These are phyloP conservation scores for Biscogniauxia sp. DNA, from an alignment of 2,329 filamentous ascomycete species.

Conservation along the genomic window DNA sequence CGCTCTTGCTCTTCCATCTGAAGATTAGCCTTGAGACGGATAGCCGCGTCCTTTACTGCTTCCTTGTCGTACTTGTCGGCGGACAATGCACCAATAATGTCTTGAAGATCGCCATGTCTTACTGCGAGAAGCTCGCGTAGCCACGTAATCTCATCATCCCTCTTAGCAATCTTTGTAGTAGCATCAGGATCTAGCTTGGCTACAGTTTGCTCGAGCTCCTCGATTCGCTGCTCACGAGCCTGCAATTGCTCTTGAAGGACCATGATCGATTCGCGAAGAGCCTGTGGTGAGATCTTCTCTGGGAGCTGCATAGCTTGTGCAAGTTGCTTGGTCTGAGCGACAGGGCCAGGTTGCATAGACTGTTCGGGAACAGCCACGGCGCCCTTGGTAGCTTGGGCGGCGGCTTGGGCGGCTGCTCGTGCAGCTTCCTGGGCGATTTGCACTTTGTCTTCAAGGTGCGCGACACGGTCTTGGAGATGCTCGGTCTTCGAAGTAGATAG, in stretches of 20 bases:
- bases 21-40: conserved; percentile 87
- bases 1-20: conserved; percentile 98
- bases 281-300: conserved; percentile 90
- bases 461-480: conserved; percentile 80
- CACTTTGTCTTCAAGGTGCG: conserved; percentile 84
- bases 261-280: conserved; percentile 91
- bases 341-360: conserved; percentile 45
- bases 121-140: conserved; percentile 89
- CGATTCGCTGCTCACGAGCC: conserved; percentile 85
- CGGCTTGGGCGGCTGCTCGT: conserved; percentile 73
- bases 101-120: conserved; percentile 84
- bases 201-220: conserved; percentile 75
- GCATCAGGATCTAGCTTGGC: conserved; percentile 72
- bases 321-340: conserved; percentile 37
- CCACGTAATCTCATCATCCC: conserved; percentile 93
- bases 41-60: conserved; percentile 82
- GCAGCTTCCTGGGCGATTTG: conserved; percentile 87
- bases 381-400: conserved; percentile 32
- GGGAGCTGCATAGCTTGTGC: conserved; percentile 54
- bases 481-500: conserved; percentile 82
- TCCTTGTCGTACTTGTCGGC: conserved; percentile 74
- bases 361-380: conserved; percentile 38
- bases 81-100: conserved; percentile 80
- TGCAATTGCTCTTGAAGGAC: conserved; percentile 96
- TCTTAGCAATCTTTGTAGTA: conserved; percentile 79